Conservation (phyloP, 179 eudicot genomes). For the Spergularia azorica region DNA sequence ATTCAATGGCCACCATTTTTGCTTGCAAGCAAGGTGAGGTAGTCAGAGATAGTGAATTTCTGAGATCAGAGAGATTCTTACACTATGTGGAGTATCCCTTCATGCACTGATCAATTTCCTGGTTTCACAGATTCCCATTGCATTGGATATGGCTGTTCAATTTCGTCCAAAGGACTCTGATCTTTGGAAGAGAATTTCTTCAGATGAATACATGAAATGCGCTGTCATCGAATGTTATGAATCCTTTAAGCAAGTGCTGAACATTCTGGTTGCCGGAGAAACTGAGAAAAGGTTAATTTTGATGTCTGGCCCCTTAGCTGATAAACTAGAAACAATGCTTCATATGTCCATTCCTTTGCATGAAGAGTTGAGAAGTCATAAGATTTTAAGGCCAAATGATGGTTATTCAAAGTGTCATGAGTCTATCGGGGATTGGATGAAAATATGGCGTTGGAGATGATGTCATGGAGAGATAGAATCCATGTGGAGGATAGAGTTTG, state of each 20-base stretch:
- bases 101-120: slow-evolving; percentile 10
- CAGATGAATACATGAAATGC: slow-evolving; percentile 97
- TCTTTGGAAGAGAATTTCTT: slow-evolving; percentile 90
- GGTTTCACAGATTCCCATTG: slow-evolving; percentile 82
- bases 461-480: too few species aligned
- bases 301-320: slow-evolving; percentile 15
- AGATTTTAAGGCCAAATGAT: too few species aligned
- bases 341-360: not conserved
- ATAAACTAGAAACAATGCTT: not conserved
- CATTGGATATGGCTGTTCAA: slow-evolving; percentile 93
- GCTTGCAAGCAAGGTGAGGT: slow-evolving; percentile 92
- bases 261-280: slow-evolving; percentile 71
- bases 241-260: slow-evolving; percentile 75
- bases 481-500: too few species aligned
- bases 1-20: slow-evolving; percentile 99
- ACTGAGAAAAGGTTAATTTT: slow-evolving; percentile 76
- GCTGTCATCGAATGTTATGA: slow-evolving; percentile 97
- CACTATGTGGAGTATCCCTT: slow-evolving; percentile 4
- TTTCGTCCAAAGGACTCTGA: slow-evolving; percentile 81
- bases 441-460: too few species aligned
- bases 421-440: too few species aligned
- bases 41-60: not conserved
- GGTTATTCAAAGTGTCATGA: too few species aligned
- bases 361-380: too few species aligned
- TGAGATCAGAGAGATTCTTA: slow-evolving; percentile 7